These are phyloP conservation scores for Tulasnella sp. DNA, from an alignment of 768 basidiomycete species.

Conservation along the genomic window DNA sequence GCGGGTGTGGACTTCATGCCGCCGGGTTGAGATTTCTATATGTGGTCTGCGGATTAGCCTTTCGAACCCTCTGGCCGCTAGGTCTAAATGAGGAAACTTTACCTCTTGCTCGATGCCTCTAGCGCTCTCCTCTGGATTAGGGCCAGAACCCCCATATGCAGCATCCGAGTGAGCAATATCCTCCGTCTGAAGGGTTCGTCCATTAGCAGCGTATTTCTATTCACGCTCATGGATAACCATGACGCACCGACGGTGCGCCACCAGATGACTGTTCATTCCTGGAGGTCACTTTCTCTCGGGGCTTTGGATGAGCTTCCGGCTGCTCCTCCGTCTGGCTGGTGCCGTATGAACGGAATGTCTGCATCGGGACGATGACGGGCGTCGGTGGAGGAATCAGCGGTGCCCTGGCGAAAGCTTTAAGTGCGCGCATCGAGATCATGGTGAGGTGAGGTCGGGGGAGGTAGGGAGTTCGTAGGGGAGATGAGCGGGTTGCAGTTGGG, in stretches of 20 bases:
- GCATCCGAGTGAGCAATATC: slow-evolving; percentile 26
- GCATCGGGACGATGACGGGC: slow-evolving; percentile 16
- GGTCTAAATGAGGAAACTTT: neutral
- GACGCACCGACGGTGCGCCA: slow-evolving; percentile 20
- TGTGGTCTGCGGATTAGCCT: neutral
- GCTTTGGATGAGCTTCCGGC: neutral
- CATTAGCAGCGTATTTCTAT: neutral
- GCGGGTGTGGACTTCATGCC: slow-evolving; percentile 11
- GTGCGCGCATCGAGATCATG: slow-evolving; percentile 5
- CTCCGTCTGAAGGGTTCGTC: slow-evolving; percentile 7
- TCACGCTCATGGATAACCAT: neutral
- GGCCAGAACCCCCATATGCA: neutral
- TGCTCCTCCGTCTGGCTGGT: neutral
- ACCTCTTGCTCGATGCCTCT: slow-evolving; percentile 22
- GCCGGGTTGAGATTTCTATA: neutral
- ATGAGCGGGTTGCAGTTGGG: neutral
- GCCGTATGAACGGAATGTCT: slow-evolving; percentile 22
- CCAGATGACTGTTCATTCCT: slow-evolving; percentile 22
- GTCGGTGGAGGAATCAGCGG: slow-evolving; percentile 25
- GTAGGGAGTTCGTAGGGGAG: neutral
- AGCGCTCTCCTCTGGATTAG: slow-evolving; percentile 18
- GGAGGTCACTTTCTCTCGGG: slow-evolving; percentile 2
- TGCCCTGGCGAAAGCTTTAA: slow-evolving; percentile 23
- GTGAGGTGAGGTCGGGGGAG: neutral
- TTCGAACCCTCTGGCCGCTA: neutral